These are phyloP conservation scores for Chenopodium formosanum DNA, from an alignment of 148 eudicot species.

Conservation along the genomic window DNA sequence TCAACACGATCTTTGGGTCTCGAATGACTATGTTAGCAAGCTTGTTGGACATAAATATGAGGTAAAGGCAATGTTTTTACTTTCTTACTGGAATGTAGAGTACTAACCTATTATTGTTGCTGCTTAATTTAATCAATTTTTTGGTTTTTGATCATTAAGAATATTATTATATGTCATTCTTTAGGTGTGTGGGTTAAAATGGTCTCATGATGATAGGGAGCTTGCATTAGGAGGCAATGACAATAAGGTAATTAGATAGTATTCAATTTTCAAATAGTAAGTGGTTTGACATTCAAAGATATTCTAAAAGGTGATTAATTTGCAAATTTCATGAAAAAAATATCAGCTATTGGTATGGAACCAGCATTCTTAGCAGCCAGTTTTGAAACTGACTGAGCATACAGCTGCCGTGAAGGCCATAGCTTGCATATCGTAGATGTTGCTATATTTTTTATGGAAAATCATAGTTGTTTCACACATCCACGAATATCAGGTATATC, in stretches of 20 bases:
- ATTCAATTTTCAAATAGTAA: too few species aligned
- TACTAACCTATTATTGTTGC: too few species aligned
- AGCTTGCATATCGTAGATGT: slow-evolving; percentile 33
- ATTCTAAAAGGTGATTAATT: background rate
- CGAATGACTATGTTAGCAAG: slow-evolving; percentile 77
- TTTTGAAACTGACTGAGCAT: slow-evolving; percentile 70
- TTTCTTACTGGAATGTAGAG: background rate
- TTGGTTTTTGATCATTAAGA: background rate
- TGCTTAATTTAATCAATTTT: too few species aligned
- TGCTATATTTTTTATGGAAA: too few species aligned
- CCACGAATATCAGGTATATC: too few species aligned
- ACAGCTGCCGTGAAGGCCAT: slow-evolving; percentile 98
- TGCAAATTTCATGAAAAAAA: background rate
- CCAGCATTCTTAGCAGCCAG: slow-evolving; percentile 79
- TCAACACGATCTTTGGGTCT: slow-evolving; percentile 89
- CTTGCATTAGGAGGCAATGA: slow-evolving; percentile 99
- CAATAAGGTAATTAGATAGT: slow-evolving; percentile 59
- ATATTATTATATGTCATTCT: background rate
- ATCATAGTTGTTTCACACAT: too few species aligned
- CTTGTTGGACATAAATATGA: slow-evolving; percentile 95
- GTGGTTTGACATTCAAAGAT: background rate
- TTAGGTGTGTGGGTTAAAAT: slow-evolving; percentile 93
- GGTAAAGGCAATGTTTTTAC: slow-evolving; percentile 33
- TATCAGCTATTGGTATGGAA: slow-evolving; percentile 90
- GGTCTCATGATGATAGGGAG: slow-evolving; percentile 98